Evolutionary conservation across 768 basidiomycete genomes (phyloP), one percentile per base, ranked within the genome.

Genomic region (Trametes maxima): DNA sequence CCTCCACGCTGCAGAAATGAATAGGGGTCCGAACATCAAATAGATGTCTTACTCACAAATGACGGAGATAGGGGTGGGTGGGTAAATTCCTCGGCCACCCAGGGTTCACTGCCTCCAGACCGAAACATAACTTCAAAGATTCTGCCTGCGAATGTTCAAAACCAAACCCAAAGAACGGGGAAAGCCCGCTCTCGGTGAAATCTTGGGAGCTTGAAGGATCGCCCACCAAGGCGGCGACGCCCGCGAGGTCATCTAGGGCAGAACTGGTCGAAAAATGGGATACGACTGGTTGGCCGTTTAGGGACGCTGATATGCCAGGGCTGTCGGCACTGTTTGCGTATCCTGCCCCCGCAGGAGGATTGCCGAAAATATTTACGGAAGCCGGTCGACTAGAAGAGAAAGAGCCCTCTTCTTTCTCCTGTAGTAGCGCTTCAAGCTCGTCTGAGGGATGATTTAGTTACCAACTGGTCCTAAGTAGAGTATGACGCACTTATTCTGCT

Each of bases 361-460:
- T 39, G 7, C 28, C 12, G 8, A 44, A 50, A 3, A 24, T 40
- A n/a, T 50, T 51, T 13, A 44, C 16, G 19, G 51, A 60, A 19
- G 28, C 17, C 7, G 51, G 35, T 19, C 59, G 52, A 25, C 28
- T 8, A 8, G 28, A 8, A 33, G 28, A 33, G 28, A 33, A 33
- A 3, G 59, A 48, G 46, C 16, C n/a, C 42, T 39, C 37, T 8
- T 86, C 80, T 66, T 84, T 87, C 66, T 88, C 85, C 22, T 77
- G 80, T 56, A 90, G 73, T n/a, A 88, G 72, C 7, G 79, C 73
- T 70, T 92, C 89, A 10, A 92, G 78, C 67, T 92, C 89, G 69
- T 79, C 89, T 90, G n/a, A n/a, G 6, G 24, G 0, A 37, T 33
- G 17, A 12, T 17, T 28, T 12, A 22, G 49, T 56, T 10, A 10